phyloP scores from a whole-genome alignment of 1,139 yeast genomes.

The Candida labiduridarum region DNA sequence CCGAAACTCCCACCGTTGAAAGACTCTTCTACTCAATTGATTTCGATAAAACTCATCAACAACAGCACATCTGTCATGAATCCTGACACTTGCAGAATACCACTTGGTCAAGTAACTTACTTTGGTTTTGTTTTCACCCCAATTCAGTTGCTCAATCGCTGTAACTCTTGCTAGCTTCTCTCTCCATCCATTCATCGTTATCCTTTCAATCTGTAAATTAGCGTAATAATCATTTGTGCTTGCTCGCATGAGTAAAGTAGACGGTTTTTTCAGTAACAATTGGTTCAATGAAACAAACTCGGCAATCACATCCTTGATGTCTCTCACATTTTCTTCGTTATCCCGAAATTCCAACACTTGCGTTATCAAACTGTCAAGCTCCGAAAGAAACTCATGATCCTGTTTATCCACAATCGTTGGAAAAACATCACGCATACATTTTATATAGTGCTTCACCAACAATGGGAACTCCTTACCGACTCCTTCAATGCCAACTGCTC shows the following conservation, averaged over 20 bases:
- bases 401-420: slow-evolving; percentile 5
- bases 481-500: slow-evolving; percentile 5
- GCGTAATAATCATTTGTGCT: slow-evolving; percentile 13
- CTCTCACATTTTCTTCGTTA: not conserved
- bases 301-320: slow-evolving; percentile 3
- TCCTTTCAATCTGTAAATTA: not conserved
- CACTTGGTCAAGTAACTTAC: slow-evolving; percentile 1
- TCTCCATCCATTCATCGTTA: slow-evolving; percentile 16
- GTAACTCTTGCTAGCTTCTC: slow-evolving; percentile 7
- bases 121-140: not conserved
- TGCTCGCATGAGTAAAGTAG: slow-evolving; percentile 15
- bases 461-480: slow-evolving; percentile 5
- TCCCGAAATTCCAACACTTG: slow-evolving; percentile 4
- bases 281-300: slow-evolving; percentile 6
- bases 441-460: slow-evolving; percentile 5
- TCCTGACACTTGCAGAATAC: not conserved
- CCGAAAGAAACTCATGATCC: slow-evolving; percentile 7
- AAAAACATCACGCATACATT: not conserved
- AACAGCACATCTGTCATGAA: not conserved
- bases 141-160: not conserved
- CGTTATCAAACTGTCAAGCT: not conserved
- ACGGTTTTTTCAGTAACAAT: slow-evolving; percentile 6
- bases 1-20: slow-evolving; percentile 7
- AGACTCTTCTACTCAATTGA: not conserved
- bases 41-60: slow-evolving; percentile 4